Evolutionary conservation across 129 eudicot genomes (phyloP), one percentile per base, ranked within the genome.

Genomic region (Rutidosis leptorrhynchoides): DNA sequence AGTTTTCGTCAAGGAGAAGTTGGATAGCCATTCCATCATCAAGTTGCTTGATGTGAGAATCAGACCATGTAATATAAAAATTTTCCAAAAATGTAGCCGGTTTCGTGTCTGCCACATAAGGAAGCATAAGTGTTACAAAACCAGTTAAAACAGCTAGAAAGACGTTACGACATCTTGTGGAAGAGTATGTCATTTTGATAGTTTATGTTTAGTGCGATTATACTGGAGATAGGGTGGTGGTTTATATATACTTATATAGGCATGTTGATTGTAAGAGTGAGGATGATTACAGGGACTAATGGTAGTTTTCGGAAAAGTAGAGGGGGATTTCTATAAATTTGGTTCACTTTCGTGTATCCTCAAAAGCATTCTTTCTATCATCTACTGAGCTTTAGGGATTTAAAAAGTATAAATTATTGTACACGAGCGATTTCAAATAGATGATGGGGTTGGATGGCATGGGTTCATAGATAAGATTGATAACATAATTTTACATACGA

Each of bases 1-100:
- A 87, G 75, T 61, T 76, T 58, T 80, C 88, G 71, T 91, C 98
- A 6, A 91, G 95, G 46, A 72, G 68, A 40, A 91, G 96, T 23
- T 83, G 98, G 42, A 91, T 85, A 61, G 85, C 88, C 35, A 60
- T 83, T n/a, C 96, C 98, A 4, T 89, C 95, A 8, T 88, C 95
- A 8, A 91, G 42, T 62, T 83, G 84, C 37, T 76, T 82, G 68
- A 91, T 78, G 72, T 91, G 98, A 23, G 88, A 67, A 29, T 85
- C 96, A 0, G 95, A 67, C 98, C 98, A 91, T 23, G 96, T 83
- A 63, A 85, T 48, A 7, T 72, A 67, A 69, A 91, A 91, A 64
- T 91, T 95, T 58, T 91, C 88, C 29, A 74, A 67, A 69, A 87
- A 91, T 1, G 88, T 88, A 45, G 95, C 96, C 17, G 98, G 95